Evolutionary conservation across 768 basidiomycete genomes (phyloP), one percentile per base, ranked within the genome.

Genomic region (Lactarius deliciosus): DNA sequence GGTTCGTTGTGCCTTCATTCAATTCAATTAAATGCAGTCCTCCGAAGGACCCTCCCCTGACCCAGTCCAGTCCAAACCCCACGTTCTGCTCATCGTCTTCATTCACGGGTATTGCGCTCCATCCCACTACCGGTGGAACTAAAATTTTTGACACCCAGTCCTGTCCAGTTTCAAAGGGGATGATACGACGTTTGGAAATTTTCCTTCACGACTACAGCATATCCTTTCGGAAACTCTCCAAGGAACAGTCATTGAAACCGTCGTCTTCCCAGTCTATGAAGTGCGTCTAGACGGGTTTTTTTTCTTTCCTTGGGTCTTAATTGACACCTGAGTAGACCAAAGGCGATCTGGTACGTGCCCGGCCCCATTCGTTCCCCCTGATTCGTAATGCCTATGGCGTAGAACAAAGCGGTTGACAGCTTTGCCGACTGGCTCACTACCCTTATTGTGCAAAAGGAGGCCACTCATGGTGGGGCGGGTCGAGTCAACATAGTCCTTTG

Each of bases 341-440:
- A 76, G 95, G 95, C 54, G 89, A 95, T 63, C 77, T 97, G 76
- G 94, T 95, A 73, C 70, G 86, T 79, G 30, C 28, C 47, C 13
- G 57, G 18, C 22, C 25, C 8, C 50, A 60, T 40, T 40, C 58
- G 63, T 55, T 59, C 25, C 47, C 13, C 47, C 13, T 30, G 30
- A 22, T 18, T 43, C 32, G 45, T 56, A 60, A 68, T 60, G 18
- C 25, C 30, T 55, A 60, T 22, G 57, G 68, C 22, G 9, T 15
- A 61, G 61, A 63, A 60, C 64, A 65, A 60, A 73, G 93, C 95
- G 16, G 90, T 94, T 3, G 84, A 89, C 36, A 85, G 86, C 9
- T 96, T 97, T 75, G 86, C 92, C 9, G 94, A 96, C 73, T 97
- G 95, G 96, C 83, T 97, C 53, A 90, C 92, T 0, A 90, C 86